Evolutionary conservation across 2,329 filamentous ascomycete species (phyloP), one percentile per base, ranked within the genome.

Genomic region (Colletotrichum sp.): DNA sequence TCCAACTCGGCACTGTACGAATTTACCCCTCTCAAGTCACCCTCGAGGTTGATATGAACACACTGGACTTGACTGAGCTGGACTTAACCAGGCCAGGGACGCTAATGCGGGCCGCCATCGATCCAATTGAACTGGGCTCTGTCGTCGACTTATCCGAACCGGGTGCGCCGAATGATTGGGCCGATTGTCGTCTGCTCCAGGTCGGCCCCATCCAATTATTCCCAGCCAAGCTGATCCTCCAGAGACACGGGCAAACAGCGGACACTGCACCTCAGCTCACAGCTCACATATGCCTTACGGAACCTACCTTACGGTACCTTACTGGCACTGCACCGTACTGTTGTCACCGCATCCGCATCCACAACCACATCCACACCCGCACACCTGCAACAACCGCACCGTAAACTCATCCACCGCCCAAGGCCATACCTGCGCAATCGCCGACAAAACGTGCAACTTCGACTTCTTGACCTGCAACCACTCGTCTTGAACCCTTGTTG

Each of bases 121-220:
- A 52, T 52, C 72, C 73, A 73, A 64, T 72, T 36, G 69, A 62
- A 72, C 55, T 12, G 55, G 34, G n/a, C 28, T 72, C 64, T 60
- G 39, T 44, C 39, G 62, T 75, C 36, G 69, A 63, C 72, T 67
- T 66, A 71, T 65, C 68, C 34, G 34, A 65, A n/a, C 72, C 49
- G 28, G 68, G 62, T 39, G 69, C 69, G 30, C 36, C 62, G 63
- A 68, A 68, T 64, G 73, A 76, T 76, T 76, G 73, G 73, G 49
- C 57, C 63, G 73, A 76, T 76, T 67, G 34, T 60, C 52, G 26
- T 39, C 67, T 59, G 64, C 52, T 68, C 24, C 55, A 69, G 32
- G 67, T 44, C 34, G 34, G 62, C 36, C 68, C 68, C 60, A 59
- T 71, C 60, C 68, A 75, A 71, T 71, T 65, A 71, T 71, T 57